Evolutionary conservation across 2,329 filamentous ascomycete genomes (phyloP), one percentile per base, ranked within the genome.

Genomic region (Aplosporella prunicola): DNA sequence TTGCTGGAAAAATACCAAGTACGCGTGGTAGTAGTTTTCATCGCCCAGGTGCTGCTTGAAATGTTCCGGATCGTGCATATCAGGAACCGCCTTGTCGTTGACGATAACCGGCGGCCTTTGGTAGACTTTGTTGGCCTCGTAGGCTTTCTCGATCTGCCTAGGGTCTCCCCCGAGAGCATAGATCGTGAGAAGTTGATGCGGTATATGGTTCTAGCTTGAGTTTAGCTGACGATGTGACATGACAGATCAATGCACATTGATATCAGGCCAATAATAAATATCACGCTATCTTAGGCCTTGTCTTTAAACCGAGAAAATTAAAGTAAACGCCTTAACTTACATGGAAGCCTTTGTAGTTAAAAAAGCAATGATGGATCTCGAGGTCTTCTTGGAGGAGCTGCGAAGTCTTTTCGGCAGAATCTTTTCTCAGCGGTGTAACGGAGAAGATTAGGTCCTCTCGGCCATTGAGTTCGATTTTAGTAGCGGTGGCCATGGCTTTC

Each of bases 351-450:
- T 58, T 51, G 0, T 70, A 43, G 43, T 89, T 93, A 68, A 87
- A 93, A 62, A 80, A 93, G 42, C 86, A 80, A 52, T 93, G 82
- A 49, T 87, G 71, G 64, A 61, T 77, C 20, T 72, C 73, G 45
- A 91, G 70, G 51, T 94, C 87, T 40, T 78, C 64, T 53, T 93
- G 83, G 14, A 94, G 62, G 3, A 93, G 60, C 44, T 82, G 67
- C 3, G 77, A 80, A 1, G 73, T 69, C 41, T 67, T 77, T 25
- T 65, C 61, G 0, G 84, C 82, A 0, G 77, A 70, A 22, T 76
- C 75, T 2, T 71, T n/a, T n/a, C n/a, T n/a, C n/a, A n/a, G n/a
- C n/a, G n/a, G n/a, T n/a, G n/a, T n/a, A n/a, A n/a, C n/a, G 42
- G 60, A 65, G 47, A 67, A 74, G 14, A 67, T 56, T 0, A 70